Evolutionary conservation across 495 filamentous ascomycete genomes (phyloP).

Genomic region (Umbilicaria muhlenbergii): DNA sequence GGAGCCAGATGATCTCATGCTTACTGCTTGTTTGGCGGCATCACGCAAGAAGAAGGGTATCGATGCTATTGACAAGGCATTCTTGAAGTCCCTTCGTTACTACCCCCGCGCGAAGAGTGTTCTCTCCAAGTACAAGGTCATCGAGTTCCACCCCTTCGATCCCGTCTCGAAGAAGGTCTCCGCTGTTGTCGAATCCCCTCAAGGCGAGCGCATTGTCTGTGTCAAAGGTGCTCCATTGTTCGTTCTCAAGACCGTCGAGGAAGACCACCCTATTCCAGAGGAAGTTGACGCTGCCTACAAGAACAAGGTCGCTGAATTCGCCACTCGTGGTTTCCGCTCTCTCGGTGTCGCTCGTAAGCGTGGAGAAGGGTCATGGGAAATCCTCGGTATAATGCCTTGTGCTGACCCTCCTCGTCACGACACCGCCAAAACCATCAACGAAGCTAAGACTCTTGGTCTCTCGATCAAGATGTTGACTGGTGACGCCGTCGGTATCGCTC

Average conservation of each 20-base stretch:
- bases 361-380: conserved; percentile 63
- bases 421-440: conserved; percentile 76
- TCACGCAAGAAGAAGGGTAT: conserved; percentile 91
- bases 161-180: conserved; percentile 88
- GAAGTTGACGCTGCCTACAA: conserved; percentile 67
- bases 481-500: conserved; percentile 85
- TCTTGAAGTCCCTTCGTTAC: conserved; percentile 64
- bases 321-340: conserved; percentile 79
- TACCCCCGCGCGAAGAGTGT: conserved; percentile 66
- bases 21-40: conserved; percentile 80
- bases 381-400: conserved; percentile 89
- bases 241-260: conserved; percentile 68
- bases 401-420: conserved; percentile 83
- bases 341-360: conserved; percentile 83
- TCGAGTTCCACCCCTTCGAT: conserved; percentile 80
- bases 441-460: conserved; percentile 75
- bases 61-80: conserved; percentile 89
- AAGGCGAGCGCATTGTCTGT: conserved; percentile 69
- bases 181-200: conserved; percentile 64
- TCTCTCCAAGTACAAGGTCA: conserved; percentile 58
- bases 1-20: conserved; percentile 70
- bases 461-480: conserved; percentile 96
- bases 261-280: conserved; percentile 60
- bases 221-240: conserved; percentile 84
- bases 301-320: conserved; percentile 81